Percentiles rank a stretch among this genome's conserved stretches.
These are phyloP conservation scores for Eutrema japonicum DNA, from an alignment of 345 rosid genomes.

Conservation along the genomic window DNA sequence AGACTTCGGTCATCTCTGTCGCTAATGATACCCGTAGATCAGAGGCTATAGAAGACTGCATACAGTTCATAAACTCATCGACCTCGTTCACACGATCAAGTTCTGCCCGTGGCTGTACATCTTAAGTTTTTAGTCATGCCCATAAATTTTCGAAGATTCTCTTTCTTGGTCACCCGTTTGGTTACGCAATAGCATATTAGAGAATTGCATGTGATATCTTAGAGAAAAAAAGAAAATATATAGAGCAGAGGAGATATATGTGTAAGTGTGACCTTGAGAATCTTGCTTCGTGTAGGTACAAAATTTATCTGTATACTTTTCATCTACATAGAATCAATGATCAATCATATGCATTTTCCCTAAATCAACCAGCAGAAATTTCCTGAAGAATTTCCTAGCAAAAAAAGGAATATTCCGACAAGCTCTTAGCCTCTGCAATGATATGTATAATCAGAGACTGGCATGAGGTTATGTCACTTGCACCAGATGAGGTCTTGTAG, in stretches of 20 bases:
- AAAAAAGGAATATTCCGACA: conserved; percentile 27
- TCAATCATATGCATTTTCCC: conserved; percentile 20
- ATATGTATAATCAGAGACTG: conserved; percentile 20
- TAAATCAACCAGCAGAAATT: conserved; percentile 16
- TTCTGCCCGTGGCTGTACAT: conserved; percentile 43
- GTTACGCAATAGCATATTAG: conserved; percentile 19
- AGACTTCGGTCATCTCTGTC: conserved; percentile 45
- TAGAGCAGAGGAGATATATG: background rate
- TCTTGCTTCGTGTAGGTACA: conserved; percentile 34
- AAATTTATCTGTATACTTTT: conserved; percentile 35
- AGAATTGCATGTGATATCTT: conserved; percentile 3
- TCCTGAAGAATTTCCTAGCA: conserved; percentile 11
- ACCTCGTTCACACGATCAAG: conserved; percentile 58
- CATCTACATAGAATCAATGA: conserved; percentile 27
- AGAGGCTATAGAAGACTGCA: conserved; percentile 83
- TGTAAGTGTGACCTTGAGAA: conserved; percentile 8
- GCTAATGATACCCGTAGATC: conserved; percentile 55
- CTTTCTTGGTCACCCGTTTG: conserved; percentile 18
- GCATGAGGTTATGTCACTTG: conserved; percentile 9
- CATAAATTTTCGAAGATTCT: background rate
- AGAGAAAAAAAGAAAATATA: background rate
- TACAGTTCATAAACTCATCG: conserved; percentile 75
- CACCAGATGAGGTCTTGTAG: conserved; percentile 26
- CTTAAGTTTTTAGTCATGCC: conserved; percentile 15
- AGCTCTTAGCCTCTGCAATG: conserved; percentile 25